Base-by-base conservation (phyloP, 2,329 filamentous ascomycete species). In the Laburnicola sp. region DNA sequence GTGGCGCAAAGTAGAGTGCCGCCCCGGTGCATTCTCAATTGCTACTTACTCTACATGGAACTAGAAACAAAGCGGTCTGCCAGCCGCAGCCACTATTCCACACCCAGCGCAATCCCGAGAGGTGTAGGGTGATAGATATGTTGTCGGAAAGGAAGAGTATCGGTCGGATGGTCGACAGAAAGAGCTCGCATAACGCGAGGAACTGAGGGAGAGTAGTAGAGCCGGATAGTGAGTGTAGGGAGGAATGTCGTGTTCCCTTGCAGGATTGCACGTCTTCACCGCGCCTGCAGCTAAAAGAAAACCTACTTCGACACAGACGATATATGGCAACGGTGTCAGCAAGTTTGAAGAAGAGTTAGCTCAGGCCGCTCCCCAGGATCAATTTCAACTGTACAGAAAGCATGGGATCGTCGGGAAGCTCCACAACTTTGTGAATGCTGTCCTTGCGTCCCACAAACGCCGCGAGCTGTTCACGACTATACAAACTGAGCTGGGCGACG, bases 261-360 rank as follows among this genome's bases (percentile, higher is more conserved):
- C 39, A 43, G 47, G 31, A 31, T 21, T 41, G 10, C 22, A 43
- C 25, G 39, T 54, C 30, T 38, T 38, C 48, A 34, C 36, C 35
- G 37, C 38, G 21, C 53, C 45, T 11, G 26, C 43, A 56, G 58
- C 60, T 57, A 62, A 56, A 64, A 68, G 59, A 60, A 60, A 55
- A 55, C 57, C 59, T 63, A 60, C 61, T 52, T 53, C 56, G 54
- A 62, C 53, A 51, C 51, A 48, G 41, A 39, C 43, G 53, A 58
- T 65, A 60, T 60, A 54, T 55, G 59, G 62, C 62, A 65, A 51
- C 65, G 62, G 63, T 66, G 65, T n/a, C n/a, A n/a, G n/a, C n/a
- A n/a, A n/a, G n/a, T n/a, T n/a, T n/a, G n/a, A n/a, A n/a, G n/a
- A n/a, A n/a, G n/a, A n/a, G n/a, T n/a, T n/a, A n/a, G n/a, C n/a